Percentiles rank a stretch among this genome's conserved stretches.
Evolutionary conservation across 192 early-diverging fungal genomes (phyloP).

Genomic region (Linnemannia schmuckeri): DNA sequence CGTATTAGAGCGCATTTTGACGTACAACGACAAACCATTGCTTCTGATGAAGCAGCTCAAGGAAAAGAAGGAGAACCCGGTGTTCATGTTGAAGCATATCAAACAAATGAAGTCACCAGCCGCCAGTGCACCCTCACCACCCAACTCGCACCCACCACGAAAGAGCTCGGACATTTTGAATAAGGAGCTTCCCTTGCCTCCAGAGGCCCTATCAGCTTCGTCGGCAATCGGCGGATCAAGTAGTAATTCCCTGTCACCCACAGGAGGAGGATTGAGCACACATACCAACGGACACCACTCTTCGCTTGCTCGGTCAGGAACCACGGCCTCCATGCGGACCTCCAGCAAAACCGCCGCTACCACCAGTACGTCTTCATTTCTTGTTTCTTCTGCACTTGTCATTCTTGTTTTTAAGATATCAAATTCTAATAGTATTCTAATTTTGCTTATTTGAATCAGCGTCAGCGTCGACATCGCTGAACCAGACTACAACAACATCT

Average conservation of each 20-base stretch:
- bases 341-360: conserved; percentile 26
- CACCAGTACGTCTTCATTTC: not conserved
- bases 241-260: not conserved
- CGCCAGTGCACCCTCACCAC: conserved; percentile 38
- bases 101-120: conserved; percentile 61
- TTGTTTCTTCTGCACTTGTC: not conserved
- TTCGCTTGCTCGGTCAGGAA: conserved; percentile 39
- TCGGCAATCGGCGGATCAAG: conserved; percentile 1
- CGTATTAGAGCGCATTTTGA: conserved; percentile 72
- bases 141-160: conserved; percentile 35
- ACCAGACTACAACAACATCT: conserved; percentile 15
- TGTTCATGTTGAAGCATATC: conserved; percentile 80
- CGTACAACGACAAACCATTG: conserved; percentile 85
- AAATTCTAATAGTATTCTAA: not conserved
- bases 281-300: conserved; percentile 12
- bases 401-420: not conserved
- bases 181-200: conserved; percentile 46
- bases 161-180: conserved; percentile 52
- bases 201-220: conserved; percentile 29
- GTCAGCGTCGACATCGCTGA: conserved; percentile 10
- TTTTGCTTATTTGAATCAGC: not conserved
- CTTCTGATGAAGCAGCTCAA: conserved; percentile 80
- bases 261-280: not conserved
- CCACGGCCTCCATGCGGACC: conserved; percentile 35
- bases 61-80: conserved; percentile 75